phyloP scores from a whole-genome alignment of 352 stramenopile species.

The Globisporangium nagaii region DNA sequence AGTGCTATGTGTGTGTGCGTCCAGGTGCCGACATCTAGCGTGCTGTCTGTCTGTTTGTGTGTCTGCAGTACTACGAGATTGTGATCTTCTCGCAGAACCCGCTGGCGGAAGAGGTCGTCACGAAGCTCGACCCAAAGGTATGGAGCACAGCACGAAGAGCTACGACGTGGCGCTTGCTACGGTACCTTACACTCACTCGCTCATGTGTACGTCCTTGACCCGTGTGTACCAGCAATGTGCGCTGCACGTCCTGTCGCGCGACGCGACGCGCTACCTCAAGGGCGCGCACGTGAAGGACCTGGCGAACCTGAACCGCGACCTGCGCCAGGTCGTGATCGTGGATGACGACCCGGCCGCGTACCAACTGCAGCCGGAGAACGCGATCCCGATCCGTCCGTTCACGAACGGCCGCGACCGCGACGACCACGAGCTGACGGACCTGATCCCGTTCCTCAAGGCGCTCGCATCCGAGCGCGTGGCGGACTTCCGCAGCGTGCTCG shows the following conservation, averaged over 20 bases:
- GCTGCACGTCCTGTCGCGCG: constrained; percentile 76
- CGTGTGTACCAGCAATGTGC: constrained; percentile 43
- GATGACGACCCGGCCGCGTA: constrained; percentile 77
- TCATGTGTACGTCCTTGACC: no score
- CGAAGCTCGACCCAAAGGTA: constrained; percentile 78
- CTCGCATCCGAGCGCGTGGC: constrained; percentile 67
- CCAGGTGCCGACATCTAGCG: not conserved
- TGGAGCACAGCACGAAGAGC: not conserved
- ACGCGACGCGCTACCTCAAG: constrained; percentile 80
- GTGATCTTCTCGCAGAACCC: constrained; percentile 86
- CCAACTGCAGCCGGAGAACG: constrained; percentile 82
- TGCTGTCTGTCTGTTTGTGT: not conserved
- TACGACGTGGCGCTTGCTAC: no score
- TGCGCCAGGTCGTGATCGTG: constrained; percentile 80
- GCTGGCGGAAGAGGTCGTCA: constrained; percentile 73
- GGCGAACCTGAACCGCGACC: constrained; percentile 69
- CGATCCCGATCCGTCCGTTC: constrained; percentile 74
- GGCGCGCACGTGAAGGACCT: constrained; percentile 83
- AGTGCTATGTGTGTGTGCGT: not conserved
- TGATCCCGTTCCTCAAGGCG: constrained; percentile 84
- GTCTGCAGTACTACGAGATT: constrained; percentile 75
- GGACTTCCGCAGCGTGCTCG: constrained; percentile 74
- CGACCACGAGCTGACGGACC: constrained; percentile 70
- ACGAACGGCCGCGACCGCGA: constrained; percentile 74
- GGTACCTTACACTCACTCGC: no score